Percentiles rank a stretch among this genome's conserved stretches.
phyloP scores from a whole-genome alignment of 768 basidiomycete genomes.

The Boletus reticuloceps region DNA sequence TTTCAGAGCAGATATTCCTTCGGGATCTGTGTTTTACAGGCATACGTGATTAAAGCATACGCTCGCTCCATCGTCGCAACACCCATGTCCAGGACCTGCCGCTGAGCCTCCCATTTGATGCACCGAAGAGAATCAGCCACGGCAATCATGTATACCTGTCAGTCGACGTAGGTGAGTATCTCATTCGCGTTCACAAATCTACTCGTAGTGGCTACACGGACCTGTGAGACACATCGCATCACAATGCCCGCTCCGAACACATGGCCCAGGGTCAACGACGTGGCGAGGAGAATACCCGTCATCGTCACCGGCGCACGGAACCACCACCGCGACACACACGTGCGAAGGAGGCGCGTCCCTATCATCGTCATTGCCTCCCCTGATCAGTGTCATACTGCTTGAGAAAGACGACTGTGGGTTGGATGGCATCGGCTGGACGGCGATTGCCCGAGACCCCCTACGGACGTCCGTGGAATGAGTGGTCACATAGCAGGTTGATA shows the following conservation, averaged over 20 bases:
- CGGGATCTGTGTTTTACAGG: background rate
- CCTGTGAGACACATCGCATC: background rate
- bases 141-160: background rate
- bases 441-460: background rate
- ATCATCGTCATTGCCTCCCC: background rate
- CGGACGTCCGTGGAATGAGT: background rate
- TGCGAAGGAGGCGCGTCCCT: background rate
- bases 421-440: background rate
- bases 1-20: too few relatives aligned
- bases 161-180: background rate
- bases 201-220: background rate
- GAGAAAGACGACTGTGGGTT: background rate
- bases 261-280: background rate
- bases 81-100: background rate
- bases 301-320: slow-evolving; percentile 1
- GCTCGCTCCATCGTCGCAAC: background rate
- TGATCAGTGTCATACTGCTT: background rate
- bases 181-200: background rate
- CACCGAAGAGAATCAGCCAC: slow-evolving; percentile 5
- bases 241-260: background rate
- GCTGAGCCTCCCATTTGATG: slow-evolving; percentile 10
- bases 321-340: slow-evolving; percentile 6
- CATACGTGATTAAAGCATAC: background rate
- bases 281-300: background rate
- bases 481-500: background rate